Conservation (phyloP, 352 stramenopile genomes). For the Pythium biforme region DNA sequence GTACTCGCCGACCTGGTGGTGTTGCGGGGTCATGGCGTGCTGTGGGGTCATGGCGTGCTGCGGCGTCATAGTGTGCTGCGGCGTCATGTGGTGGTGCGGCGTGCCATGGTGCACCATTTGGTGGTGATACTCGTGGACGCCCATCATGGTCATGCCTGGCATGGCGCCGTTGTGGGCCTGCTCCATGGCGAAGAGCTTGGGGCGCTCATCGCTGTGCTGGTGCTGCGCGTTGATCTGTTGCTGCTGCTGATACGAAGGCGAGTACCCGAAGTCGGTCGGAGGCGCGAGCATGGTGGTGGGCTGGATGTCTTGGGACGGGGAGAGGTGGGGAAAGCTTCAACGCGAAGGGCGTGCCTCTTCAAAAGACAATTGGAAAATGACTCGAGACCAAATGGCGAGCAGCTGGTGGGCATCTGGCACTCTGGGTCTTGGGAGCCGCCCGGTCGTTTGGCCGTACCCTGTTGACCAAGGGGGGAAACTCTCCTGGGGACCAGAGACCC, state of each 20-base stretch:
- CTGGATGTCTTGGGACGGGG: neutral
- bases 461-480: neutral
- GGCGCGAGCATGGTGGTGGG: constrained; percentile 36
- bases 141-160: constrained; percentile 33
- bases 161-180: constrained; percentile 29
- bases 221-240: constrained; percentile 28
- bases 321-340: constrained; percentile 4
- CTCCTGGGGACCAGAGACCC: neutral
- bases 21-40: constrained; percentile 34
- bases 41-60: constrained; percentile 40
- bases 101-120: constrained; percentile 39
- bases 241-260: constrained; percentile 33
- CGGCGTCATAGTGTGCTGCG: constrained; percentile 33
- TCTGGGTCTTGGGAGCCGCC: neutral
- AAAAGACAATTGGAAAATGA: constrained; percentile 31
- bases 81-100: constrained; percentile 32
- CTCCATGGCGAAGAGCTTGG: constrained; percentile 55
- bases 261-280: constrained; percentile 49
- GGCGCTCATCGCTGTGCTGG: constrained; percentile 48
- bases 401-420: constrained; percentile 23
- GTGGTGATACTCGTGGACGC: constrained; percentile 30
- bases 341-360: constrained; percentile 18
- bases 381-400: constrained; percentile 26
- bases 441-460: neutral
- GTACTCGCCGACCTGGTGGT: constrained; percentile 44